Evolutionary conservation across 73 alveolate genomes (phyloP).

Genomic region (Paramecium tetraurelia): DNA sequence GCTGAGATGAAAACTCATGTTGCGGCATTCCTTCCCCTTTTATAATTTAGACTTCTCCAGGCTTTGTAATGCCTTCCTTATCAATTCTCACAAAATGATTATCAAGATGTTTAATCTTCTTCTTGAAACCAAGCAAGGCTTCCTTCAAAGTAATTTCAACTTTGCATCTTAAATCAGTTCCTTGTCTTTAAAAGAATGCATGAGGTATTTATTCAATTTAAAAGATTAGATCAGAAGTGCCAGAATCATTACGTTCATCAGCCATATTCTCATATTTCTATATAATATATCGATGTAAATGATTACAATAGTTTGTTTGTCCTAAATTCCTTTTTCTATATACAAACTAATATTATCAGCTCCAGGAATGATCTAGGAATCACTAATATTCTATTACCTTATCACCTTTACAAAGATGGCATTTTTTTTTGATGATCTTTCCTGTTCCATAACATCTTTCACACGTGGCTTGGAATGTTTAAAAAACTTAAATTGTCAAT

Average conservation of each 20-base stretch:
- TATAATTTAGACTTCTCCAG: conserved; percentile 82
- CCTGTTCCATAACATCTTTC: conserved; percentile 85
- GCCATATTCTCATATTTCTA: conserved; percentile 81
- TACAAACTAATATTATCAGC: conserved; percentile 80
- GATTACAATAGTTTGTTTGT: conserved; percentile 66
- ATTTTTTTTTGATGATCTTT: conserved; percentile 71
- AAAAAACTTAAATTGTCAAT: neutral
- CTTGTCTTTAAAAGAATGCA: conserved; percentile 83
- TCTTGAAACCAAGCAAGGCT: conserved; percentile 93
- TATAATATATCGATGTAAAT: neutral
- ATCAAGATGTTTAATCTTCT: conserved; percentile 93
- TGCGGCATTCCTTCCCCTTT: conserved; percentile 98
- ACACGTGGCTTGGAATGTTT: conserved; percentile 72
- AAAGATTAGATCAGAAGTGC: conserved; percentile 81
- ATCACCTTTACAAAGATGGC: conserved; percentile 85
- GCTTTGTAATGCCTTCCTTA: conserved; percentile 87
- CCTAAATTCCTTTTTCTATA: conserved; percentile 85
- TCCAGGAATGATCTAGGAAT: conserved; percentile 67
- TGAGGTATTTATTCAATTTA: conserved; percentile 77
- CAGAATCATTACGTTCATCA: conserved; percentile 79
- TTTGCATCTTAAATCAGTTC: conserved; percentile 80
- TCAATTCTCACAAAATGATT: conserved; percentile 88
- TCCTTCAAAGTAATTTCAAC: conserved; percentile 87
- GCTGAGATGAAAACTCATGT: conserved; percentile 83
- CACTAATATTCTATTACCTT: conserved; percentile 13